Evolutionary conservation across 495 filamentous ascomycete species (phyloP).

Genomic region (Hypoxylon trugodes): DNA sequence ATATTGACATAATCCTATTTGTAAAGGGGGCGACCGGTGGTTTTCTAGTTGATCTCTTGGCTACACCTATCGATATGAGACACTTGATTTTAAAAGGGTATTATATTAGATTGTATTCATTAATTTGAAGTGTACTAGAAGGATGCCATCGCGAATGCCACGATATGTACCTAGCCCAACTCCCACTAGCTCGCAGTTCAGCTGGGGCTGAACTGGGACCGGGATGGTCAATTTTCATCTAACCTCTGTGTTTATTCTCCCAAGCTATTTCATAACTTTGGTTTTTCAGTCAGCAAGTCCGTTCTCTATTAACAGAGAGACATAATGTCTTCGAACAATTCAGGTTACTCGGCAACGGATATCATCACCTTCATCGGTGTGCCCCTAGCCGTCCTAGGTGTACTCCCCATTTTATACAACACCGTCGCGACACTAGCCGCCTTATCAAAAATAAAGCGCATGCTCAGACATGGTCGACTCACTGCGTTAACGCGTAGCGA

Average conservation of each 20-base stretch:
- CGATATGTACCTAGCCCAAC: slow-evolving; percentile 7
- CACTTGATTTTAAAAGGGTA: background rate
- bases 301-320: background rate
- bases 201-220: slow-evolving; percentile 27
- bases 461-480: slow-evolving; percentile 60
- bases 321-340: slow-evolving; percentile 31
- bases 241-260: background rate
- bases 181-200: slow-evolving; percentile 17
- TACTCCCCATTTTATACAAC: slow-evolving; percentile 73
- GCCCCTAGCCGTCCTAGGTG: slow-evolving; percentile 71
- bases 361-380: slow-evolving; percentile 66
- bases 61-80: background rate
- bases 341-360: slow-evolving; percentile 46
- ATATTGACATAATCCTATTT: slow-evolving; percentile 1
- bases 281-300: background rate
- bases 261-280: background rate
- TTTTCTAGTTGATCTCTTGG: too few relatives aligned
- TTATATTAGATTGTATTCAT: background rate
- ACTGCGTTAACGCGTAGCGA: slow-evolving; percentile 67
- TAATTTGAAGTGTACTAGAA: background rate
- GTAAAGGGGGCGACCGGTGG: too few relatives aligned
- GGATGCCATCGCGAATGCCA: background rate
- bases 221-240: background rate
- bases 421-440: slow-evolving; percentile 61
- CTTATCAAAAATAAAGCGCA: slow-evolving; percentile 63